These are phyloP conservation scores for Penicillium malachiteum DNA, from an alignment of 495 filamentous ascomycete species.

Conservation along the genomic window DNA sequence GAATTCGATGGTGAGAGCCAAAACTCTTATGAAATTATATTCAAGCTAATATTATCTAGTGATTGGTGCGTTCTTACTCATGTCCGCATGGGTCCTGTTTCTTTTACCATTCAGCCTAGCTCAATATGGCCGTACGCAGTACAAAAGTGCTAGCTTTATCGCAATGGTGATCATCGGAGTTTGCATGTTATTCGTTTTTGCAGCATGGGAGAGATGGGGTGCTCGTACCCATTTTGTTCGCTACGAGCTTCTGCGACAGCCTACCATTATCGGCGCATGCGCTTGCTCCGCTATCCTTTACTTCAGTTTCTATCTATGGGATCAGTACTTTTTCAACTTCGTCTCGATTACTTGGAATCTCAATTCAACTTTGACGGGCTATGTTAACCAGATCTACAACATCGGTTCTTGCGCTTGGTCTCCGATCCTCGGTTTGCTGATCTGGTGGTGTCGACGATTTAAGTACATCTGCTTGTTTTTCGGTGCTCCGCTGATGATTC, in stretches of 20 bases:
- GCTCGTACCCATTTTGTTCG: constrained; percentile 63
- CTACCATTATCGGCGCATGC: constrained; percentile 65
- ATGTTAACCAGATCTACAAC: constrained; percentile 68
- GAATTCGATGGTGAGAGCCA: constrained; percentile 58
- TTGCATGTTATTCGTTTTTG: constrained; percentile 55
- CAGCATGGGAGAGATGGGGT: constrained; percentile 55
- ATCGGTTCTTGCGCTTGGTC: constrained; percentile 65
- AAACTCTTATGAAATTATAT: neutral
- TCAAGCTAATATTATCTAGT: constrained; percentile 25
- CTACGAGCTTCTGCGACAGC: constrained; percentile 58
- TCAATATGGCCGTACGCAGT: constrained; percentile 46
- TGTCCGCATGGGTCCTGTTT: constrained; percentile 59
- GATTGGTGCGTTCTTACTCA: constrained; percentile 58
- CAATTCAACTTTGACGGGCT: constrained; percentile 55
- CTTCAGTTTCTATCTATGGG: constrained; percentile 66
- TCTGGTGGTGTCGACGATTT: constrained; percentile 58
- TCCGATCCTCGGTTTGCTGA: constrained; percentile 56
- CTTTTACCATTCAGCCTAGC: constrained; percentile 62
- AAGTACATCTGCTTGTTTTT: constrained; percentile 58
- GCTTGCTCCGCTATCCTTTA: constrained; percentile 53
- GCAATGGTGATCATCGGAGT: constrained; percentile 56
- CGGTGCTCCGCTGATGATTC: constrained; percentile 61
- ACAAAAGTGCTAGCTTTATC: constrained; percentile 54
- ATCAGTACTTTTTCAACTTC: constrained; percentile 67
- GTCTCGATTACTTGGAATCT: constrained; percentile 69